Percentiles rank a stretch among this genome's conserved stretches.
These are phyloP conservation scores for Hypoxylon sp. DNA, from an alignment of 2,329 filamentous ascomycete species.

Conservation along the genomic window DNA sequence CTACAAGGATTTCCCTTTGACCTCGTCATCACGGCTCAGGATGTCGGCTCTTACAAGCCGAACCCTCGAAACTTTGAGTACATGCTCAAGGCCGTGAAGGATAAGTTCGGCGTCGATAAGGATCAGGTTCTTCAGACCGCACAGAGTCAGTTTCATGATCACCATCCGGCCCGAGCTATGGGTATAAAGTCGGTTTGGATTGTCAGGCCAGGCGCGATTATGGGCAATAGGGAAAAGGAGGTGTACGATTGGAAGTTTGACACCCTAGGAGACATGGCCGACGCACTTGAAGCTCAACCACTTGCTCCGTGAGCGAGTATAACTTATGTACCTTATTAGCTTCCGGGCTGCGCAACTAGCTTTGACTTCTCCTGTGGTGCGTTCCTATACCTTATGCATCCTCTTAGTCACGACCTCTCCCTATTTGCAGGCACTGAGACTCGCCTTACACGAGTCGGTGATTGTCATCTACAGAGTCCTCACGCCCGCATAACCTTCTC, in stretches of 20 bases:
- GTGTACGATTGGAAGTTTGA: slow-evolving; percentile 69
- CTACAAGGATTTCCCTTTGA: slow-evolving; percentile 68
- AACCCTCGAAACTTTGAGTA: slow-evolving; percentile 74
- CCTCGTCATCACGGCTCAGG: slow-evolving; percentile 75
- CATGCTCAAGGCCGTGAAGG: slow-evolving; percentile 67
- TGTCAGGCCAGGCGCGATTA: slow-evolving; percentile 58
- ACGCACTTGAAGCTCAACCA: slow-evolving; percentile 60
- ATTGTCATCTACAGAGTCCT: not conserved
- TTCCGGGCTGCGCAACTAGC: not conserved
- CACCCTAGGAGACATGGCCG: slow-evolving; percentile 71
- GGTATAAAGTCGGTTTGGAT: slow-evolving; percentile 73
- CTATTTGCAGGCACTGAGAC: not conserved
- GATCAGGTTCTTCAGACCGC: slow-evolving; percentile 67
- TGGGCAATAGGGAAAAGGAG: slow-evolving; percentile 55
- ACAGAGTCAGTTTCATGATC: slow-evolving; percentile 78
- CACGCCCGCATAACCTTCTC: slow-evolving; percentile 48
- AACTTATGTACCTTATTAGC: not conserved
- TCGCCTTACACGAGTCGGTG: not conserved
- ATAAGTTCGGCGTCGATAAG: slow-evolving; percentile 68
- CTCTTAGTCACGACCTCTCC: not conserved
- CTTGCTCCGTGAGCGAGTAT: slow-evolving; percentile 4
- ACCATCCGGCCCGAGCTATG: slow-evolving; percentile 71
- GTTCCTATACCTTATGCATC: not conserved
- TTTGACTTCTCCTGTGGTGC: not conserved
- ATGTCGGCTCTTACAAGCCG: slow-evolving; percentile 80